Evolutionary conservation across 805 yeast species (phyloP).

Genomic region (Monosporozyma unispora): DNA sequence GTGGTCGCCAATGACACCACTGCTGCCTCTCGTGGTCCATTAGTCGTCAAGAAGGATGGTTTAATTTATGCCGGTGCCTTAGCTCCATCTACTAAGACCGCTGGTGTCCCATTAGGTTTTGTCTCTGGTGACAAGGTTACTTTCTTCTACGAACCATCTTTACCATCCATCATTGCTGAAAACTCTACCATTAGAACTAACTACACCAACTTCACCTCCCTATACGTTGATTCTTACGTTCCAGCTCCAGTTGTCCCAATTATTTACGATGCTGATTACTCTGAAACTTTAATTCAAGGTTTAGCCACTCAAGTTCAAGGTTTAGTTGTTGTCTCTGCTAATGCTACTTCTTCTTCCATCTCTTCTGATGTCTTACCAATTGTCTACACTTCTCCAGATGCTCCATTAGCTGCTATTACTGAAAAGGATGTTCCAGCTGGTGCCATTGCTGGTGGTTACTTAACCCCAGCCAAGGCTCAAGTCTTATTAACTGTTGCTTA

Average conservation of each 20-base stretch:
- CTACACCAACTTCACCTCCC: slow-evolving; percentile 14
- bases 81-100: slow-evolving; percentile 11
- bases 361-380: slow-evolving; percentile 16
- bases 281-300: slow-evolving; percentile 11
- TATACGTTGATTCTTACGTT: slow-evolving; percentile 8
- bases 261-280: slow-evolving; percentile 22
- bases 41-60: slow-evolving; percentile 15
- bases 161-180: slow-evolving; percentile 14
- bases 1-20: slow-evolving; percentile 16
- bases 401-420: slow-evolving; percentile 13
- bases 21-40: slow-evolving; percentile 17
- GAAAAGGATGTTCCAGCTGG: slow-evolving; percentile 18
- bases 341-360: slow-evolving; percentile 14
- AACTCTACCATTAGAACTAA: slow-evolving; percentile 17
- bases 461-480: slow-evolving; percentile 28
- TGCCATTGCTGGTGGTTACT: slow-evolving; percentile 26
- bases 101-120: slow-evolving; percentile 22
- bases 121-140: slow-evolving; percentile 12
- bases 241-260: slow-evolving; percentile 19
- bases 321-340: slow-evolving; percentile 23
- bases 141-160: slow-evolving; percentile 22
- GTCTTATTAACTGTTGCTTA: slow-evolving; percentile 25
- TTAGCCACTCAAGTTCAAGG: slow-evolving; percentile 18
- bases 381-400: slow-evolving; percentile 22
- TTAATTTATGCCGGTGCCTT: slow-evolving; percentile 20